Percentiles rank a stretch among this genome's conserved stretches.
Conservation (phyloP, 2,329 filamentous ascomycete genomes). For the Biscogniauxia sp. region DNA sequence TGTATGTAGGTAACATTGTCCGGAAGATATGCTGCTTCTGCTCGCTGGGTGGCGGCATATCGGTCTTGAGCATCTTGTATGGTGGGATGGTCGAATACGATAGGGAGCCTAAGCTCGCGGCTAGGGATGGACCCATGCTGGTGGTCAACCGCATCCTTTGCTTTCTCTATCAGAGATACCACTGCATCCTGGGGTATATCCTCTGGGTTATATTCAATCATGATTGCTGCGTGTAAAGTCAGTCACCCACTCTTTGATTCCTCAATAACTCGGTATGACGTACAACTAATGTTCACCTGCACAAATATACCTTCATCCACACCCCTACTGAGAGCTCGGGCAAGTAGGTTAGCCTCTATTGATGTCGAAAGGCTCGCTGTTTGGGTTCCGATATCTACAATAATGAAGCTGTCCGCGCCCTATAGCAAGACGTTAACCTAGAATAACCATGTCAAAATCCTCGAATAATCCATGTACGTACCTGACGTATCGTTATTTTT, state of each 20-base stretch:
- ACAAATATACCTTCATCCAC: too few relatives aligned
- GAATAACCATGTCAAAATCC: too few relatives aligned
- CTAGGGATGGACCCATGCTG: constrained; percentile 25
- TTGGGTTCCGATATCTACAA: too few relatives aligned
- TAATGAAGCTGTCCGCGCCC: too few relatives aligned
- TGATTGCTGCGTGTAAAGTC: constrained; percentile 9
- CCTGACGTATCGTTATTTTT: too few relatives aligned
- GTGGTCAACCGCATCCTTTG: constrained; percentile 9
- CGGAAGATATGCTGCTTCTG: constrained; percentile 60
- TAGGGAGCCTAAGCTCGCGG: constrained; percentile 34
- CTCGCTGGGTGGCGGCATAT: constrained; percentile 61
- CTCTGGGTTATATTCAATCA: constrained; percentile 16
- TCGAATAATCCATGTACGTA: too few relatives aligned
- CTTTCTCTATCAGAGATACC: constrained; percentile 9
- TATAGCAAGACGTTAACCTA: too few relatives aligned
- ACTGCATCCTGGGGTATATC: constrained; percentile 9
- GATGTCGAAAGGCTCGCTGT: too few relatives aligned
- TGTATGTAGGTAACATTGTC: constrained; percentile 57
- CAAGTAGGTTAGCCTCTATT: not conserved
- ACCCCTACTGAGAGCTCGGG: not conserved
- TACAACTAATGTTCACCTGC: too few relatives aligned
- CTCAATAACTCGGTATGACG: too few relatives aligned
- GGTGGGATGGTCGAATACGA: constrained; percentile 39
- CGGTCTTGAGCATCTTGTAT: constrained; percentile 52
- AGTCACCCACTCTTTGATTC: too few relatives aligned